These are phyloP conservation scores for Salix viminalis DNA, from an alignment of 345 rosid genomes.

Conservation along the genomic window DNA sequence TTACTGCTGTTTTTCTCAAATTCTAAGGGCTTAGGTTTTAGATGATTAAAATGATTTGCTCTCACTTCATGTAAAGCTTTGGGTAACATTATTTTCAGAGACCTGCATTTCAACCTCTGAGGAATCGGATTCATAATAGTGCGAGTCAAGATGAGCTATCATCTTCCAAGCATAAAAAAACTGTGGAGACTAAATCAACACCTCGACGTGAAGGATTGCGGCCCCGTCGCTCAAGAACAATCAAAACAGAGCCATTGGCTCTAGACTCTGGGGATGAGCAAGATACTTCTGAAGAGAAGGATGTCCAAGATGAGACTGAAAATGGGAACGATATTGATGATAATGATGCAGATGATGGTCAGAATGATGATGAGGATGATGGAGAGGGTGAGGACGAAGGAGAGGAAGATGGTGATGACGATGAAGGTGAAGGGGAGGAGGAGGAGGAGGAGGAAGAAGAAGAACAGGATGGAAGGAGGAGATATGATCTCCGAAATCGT, in stretches of 20 bases:
- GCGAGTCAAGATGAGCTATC: constrained; percentile 53
- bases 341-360: constrained; percentile 52
- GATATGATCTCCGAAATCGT: constrained; percentile 96
- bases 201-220: constrained; percentile 99
- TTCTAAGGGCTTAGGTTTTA: constrained; percentile 1
- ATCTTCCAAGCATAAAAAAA: constrained; percentile 54
- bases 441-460: constrained; percentile 82
- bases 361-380: constrained; percentile 32
- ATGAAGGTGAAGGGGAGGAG: constrained; percentile 54
- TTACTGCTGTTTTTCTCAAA: constrained; percentile 1
- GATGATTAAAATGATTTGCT: background rate
- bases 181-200: constrained; percentile 41
- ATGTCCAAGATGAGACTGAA: constrained; percentile 71
- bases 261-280: constrained; percentile 63
- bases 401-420: constrained; percentile 49
- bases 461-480: constrained; percentile 91
- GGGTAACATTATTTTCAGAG: constrained; percentile 42
- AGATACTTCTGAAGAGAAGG: constrained; percentile 75
- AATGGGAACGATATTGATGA: constrained; percentile 77
- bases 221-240: constrained; percentile 72
- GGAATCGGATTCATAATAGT: constrained; percentile 55
- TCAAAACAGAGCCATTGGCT: constrained; percentile 45
- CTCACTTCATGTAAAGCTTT: constrained; percentile 7
- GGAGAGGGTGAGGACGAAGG: constrained; percentile 56
- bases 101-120: constrained; percentile 49